Base-by-base conservation (phyloP, 2,329 filamentous ascomycete species). In the Cercospora berteroae region DNA sequence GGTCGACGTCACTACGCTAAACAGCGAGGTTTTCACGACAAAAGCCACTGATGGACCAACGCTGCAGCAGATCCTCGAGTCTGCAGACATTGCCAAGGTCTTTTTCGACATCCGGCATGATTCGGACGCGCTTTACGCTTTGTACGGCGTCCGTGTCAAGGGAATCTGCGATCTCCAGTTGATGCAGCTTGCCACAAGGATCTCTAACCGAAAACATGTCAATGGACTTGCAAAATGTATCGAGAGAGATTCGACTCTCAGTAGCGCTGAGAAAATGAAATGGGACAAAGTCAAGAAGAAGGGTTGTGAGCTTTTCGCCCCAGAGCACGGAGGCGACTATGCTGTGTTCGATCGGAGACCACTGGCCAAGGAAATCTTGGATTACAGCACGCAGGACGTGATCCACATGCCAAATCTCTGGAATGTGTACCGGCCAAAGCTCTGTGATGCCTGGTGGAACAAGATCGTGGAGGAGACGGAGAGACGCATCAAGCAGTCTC, bases 101-200 rank as follows among this genome's bases (percentile, higher is more conserved):
- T 81, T 88, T 67, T 88, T 87, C 71, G 86, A 89, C 67, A 79
- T 89, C 16, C 83, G 86, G 2, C 85, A 84, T 69, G 85, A 88
- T 70, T 85, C 86, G 3, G 85, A 81, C 0, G 73, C 73, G 0
- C 50, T 55, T 27, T 55, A 52, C 18, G 48, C 48, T 52, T 52
- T 52, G 18, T 25, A 52, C 48, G 48, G 48, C 48, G 48, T 52
- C 48, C 48, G 48, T 52, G 23, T 52, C 8, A 52, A 52, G 20
- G 48, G 48, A 20, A 52, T 52, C 18, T 52, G 48, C 48, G 18
- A 52, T 52, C 48, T 52, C 48, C 12, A 52, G 48, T 52, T 52
- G 12, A 52, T 52, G 48, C 48, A 52, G 48, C 48, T 52, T n/a
- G 25, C 52, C n/a, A 29, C 27, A 16, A 74, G 81, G 7, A 5